phyloP scores from a whole-genome alignment of 2,329 filamentous ascomycete genomes.

The Cladosporium sp. region DNA sequence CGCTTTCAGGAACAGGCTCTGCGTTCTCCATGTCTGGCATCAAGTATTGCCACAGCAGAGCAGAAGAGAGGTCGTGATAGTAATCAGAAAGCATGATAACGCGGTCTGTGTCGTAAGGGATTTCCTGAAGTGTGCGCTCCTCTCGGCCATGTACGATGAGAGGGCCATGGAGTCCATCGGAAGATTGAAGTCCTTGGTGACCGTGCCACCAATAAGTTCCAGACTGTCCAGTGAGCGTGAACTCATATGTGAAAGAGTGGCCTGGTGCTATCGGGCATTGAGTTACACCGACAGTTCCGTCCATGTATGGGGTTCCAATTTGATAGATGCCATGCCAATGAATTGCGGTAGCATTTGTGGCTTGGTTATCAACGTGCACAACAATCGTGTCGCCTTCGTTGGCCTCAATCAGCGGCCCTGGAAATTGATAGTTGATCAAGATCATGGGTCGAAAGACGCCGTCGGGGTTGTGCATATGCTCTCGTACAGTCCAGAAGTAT shows the following conservation, averaged over 20 bases:
- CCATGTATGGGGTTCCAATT: conserved; percentile 62
- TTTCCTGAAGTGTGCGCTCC: conserved; percentile 39
- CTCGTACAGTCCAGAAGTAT: conserved; percentile 57
- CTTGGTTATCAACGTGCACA: conserved; percentile 60
- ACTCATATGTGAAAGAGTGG: conserved; percentile 56
- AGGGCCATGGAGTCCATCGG: conserved; percentile 58
- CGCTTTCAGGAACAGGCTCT: conserved; percentile 51
- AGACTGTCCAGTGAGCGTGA: conserved; percentile 44
- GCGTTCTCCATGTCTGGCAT: conserved; percentile 44
- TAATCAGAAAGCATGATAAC: conserved; percentile 62
- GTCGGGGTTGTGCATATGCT: conserved; percentile 57
- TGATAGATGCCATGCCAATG: conserved; percentile 69
- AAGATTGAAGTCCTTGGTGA: conserved; percentile 54
- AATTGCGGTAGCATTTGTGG: conserved; percentile 53
- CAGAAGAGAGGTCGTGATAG: conserved; percentile 54
- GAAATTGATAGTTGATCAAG: conserved; percentile 38
- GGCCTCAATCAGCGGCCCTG: conserved; percentile 36
- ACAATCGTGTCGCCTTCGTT: conserved; percentile 63
- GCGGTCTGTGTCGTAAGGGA: conserved; percentile 49
- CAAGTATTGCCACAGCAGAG: conserved; percentile 51
- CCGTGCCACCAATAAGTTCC: conserved; percentile 59
- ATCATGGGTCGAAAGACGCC: conserved; percentile 42
- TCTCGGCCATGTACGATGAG: conserved; percentile 52
- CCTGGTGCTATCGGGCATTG: conserved; percentile 60
- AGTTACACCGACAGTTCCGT: conserved; percentile 58